Evolutionary conservation across 2,329 filamentous ascomycete species (phyloP).

Genomic region (Graphilbum sp.): DNA sequence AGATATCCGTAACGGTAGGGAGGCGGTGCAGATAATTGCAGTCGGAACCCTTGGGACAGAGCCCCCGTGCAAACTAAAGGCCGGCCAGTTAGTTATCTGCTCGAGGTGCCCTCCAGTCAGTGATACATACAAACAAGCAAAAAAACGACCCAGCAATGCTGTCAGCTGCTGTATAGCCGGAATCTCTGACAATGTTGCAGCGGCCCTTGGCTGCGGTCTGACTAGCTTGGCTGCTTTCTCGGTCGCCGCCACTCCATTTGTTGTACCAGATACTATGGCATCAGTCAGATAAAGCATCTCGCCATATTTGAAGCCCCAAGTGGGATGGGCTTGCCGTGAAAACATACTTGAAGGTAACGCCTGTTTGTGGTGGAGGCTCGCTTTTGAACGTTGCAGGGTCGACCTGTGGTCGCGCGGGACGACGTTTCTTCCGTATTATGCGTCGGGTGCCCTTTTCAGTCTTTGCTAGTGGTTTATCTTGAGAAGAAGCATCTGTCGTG

Average conservation of each 20-base stretch:
- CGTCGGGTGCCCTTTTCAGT: too few relatives aligned
- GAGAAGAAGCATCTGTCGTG: too few relatives aligned
- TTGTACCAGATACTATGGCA: slow-evolving; percentile 90
- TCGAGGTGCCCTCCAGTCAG: too few relatives aligned
- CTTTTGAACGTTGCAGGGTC: slow-evolving; percentile 70
- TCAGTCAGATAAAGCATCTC: background rate
- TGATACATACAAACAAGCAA: slow-evolving; percentile 58
- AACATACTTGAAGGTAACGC: slow-evolving; percentile 67
- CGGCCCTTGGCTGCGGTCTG: slow-evolving; percentile 70
- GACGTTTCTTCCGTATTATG: slow-evolving; percentile 80
- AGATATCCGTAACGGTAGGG: slow-evolving; percentile 74
- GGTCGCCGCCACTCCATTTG: slow-evolving; percentile 92
- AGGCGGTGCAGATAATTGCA: slow-evolving; percentile 89
- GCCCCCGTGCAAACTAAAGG: slow-evolving; percentile 40
- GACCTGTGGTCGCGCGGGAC: slow-evolving; percentile 80
- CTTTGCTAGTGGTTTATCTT: too few relatives aligned
- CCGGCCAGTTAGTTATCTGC: slow-evolving; percentile 34
- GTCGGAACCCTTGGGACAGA: slow-evolving; percentile 72
- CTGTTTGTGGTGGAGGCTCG: slow-evolving; percentile 80
- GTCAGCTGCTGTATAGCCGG: slow-evolving; percentile 65
- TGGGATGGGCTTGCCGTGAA: too few relatives aligned
- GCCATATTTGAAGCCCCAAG: too few relatives aligned
- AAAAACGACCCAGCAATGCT: slow-evolving; percentile 69
- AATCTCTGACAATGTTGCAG: slow-evolving; percentile 71
- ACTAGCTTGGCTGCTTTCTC: slow-evolving; percentile 77